Evolutionary conservation across 345 rosid species (phyloP), one percentile per base, ranked within the genome.

Genomic region (Stellera chamaejasme): DNA sequence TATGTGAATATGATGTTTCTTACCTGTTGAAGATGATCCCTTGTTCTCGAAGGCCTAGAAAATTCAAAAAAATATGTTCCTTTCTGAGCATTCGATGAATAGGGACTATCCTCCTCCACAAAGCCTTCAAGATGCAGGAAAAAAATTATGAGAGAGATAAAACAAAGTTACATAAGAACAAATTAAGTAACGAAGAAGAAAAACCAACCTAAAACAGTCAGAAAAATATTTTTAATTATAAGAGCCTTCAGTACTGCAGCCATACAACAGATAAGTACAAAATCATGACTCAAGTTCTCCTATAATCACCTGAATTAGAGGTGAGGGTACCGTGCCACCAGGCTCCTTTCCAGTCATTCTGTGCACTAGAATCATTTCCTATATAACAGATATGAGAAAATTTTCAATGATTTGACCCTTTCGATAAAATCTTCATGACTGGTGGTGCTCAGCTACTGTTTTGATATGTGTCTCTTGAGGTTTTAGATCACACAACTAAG

Each of bases 291-390:
- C 39, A 32, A 32, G 39, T 32, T 32, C 39, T 8, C 39, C 9
- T 62, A 41, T 6, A 45, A 54, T 54, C 66, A 93, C 97, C 97
- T 68, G 96, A 79, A 23, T 74, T 76, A 61, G 70, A 67, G 43
- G 72, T 72, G 62, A 88, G 76, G 76, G 80, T 82, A 71, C 90
- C 79, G 73, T 89, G 96, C 97, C 96, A 84, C 97, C 99, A 93
- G 19, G 88, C 83, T 45, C 99, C 99, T 65, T 82, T 88, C 97
- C 99, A 90, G 71, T 93, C 76, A 62, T 93, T 93, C 68, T 87
- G 92, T 54, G 87, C 96, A 56, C 82, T 87, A 52, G 97, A 72
- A 70, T 87, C 90, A 81, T 89, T 89, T 62, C 85, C 99, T 93
- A 71, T 4, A 52, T 54, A 65, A 12, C 42, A 50, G 36, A 52